Conservation (phyloP, 139 green algal genomes). For the Nannochloris sp. region DNA sequence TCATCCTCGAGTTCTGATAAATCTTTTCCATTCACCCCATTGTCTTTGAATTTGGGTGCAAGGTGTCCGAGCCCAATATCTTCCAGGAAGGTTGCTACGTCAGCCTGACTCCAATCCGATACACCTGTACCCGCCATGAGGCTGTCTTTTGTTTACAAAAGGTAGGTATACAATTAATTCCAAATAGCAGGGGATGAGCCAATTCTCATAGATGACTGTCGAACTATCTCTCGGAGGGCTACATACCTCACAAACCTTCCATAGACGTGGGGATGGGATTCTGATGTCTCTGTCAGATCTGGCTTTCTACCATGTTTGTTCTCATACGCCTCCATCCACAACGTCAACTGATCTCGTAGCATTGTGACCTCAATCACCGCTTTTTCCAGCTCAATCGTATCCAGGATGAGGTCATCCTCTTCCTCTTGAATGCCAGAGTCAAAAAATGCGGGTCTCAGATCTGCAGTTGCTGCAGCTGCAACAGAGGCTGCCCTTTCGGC, state of each 20-base stretch:
- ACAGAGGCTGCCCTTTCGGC: constrained; percentile 8
- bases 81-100: not conserved
- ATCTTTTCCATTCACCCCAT: constrained; percentile 8
- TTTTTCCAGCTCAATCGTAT: constrained; percentile 13
- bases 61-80: not conserved
- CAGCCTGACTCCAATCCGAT: constrained; percentile 4
- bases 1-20: constrained; percentile 4
- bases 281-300: constrained; percentile 4
- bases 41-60: constrained; percentile 1
- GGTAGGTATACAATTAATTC: not conserved
- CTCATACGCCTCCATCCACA: constrained; percentile 16
- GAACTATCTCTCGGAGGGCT: constrained; percentile 13
- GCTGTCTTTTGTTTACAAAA: not conserved
- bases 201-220: constrained; percentile 1
- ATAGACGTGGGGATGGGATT: constrained; percentile 14
- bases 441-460: constrained; percentile 4
- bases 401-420: not conserved
- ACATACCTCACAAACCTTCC: constrained; percentile 15
- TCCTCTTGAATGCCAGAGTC: not conserved
- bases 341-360: constrained; percentile 12
- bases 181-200: constrained; percentile 1
- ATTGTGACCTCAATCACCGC: constrained; percentile 9
- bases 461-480: constrained; percentile 6
- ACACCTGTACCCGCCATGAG: not conserved
- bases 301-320: constrained; percentile 10